Evolutionary conservation across 2,329 filamentous ascomycete genomes (phyloP).

Genomic region (Cladobotryum mycophilum): DNA sequence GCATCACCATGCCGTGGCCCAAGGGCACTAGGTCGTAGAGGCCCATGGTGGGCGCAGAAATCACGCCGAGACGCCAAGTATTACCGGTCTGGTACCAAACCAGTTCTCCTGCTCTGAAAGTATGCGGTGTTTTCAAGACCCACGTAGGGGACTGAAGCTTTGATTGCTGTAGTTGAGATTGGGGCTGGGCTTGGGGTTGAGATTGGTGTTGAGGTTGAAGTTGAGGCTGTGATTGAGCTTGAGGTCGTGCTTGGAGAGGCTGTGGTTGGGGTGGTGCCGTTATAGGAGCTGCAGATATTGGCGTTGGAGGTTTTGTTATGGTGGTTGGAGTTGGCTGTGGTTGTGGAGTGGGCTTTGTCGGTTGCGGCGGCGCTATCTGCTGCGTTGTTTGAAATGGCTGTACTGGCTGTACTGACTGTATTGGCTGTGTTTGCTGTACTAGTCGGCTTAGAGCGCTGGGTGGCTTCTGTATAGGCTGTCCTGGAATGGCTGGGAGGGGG

Average conservation of each 20-base stretch:
- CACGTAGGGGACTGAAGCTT: conserved; percentile 19
- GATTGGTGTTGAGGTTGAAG: conserved; percentile 14
- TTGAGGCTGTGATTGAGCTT: conserved; percentile 15
- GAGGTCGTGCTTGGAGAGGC: conserved; percentile 11
- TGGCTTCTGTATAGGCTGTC: conserved; percentile 29
- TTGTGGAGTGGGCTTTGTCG: neutral
- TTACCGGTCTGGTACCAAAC: conserved; percentile 44
- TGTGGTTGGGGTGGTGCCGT: conserved; percentile 2
- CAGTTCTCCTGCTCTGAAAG: conserved; percentile 44
- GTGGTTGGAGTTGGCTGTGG: conserved; percentile 1
- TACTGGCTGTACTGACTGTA: conserved; percentile 11
- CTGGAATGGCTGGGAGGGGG: conserved; percentile 30
- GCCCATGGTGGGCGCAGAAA: conserved; percentile 26
- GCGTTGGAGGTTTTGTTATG: neutral
- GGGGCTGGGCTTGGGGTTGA: conserved; percentile 16
- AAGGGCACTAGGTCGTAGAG: conserved; percentile 36
- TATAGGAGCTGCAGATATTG: neutral
- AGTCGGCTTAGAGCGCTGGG: conserved; percentile 17
- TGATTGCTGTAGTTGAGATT: conserved; percentile 5
- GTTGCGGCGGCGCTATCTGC: conserved; percentile 5
- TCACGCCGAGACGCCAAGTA: conserved; percentile 44
- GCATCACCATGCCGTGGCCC: conserved; percentile 31
- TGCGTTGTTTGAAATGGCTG: conserved; percentile 12
- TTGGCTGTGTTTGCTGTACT: conserved; percentile 5
- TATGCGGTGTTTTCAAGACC: conserved; percentile 27